These are phyloP conservation scores for Magnusiomyces sp. DNA, from an alignment of 1,139 yeast genomes.

Conservation along the genomic window DNA sequence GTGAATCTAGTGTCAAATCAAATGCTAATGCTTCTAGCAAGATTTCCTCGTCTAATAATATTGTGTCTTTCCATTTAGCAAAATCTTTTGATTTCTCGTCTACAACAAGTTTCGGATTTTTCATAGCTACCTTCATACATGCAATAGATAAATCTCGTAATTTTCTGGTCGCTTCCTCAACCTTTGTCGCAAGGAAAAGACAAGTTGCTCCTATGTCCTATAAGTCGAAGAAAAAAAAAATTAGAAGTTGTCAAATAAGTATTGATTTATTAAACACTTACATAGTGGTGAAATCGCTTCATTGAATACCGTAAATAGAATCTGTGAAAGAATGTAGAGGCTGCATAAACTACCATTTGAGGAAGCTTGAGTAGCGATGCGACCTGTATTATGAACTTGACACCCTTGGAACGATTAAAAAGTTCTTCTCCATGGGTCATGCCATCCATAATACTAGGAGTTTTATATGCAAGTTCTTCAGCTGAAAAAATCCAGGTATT, in stretches of 20 bases:
- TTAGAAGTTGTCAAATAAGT: conserved; percentile 21
- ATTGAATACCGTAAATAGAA: conserved; percentile 42
- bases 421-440: conserved; percentile 36
- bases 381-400: conserved; percentile 38
- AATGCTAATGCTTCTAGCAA: conserved; percentile 43
- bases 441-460: conserved; percentile 35
- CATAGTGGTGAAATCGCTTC: conserved; percentile 35
- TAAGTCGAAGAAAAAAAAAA: neutral
- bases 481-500: conserved; percentile 14
- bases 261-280: neutral
- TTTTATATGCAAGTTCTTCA: conserved; percentile 11
- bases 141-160: conserved; percentile 40
- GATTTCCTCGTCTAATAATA: conserved; percentile 39
- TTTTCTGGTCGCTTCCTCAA: conserved; percentile 43
- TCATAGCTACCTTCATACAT: conserved; percentile 41
- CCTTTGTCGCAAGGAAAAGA: conserved; percentile 44
- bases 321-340: conserved; percentile 42
- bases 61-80: conserved; percentile 44
- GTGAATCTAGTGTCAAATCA: conserved; percentile 39
- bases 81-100: conserved; percentile 42
- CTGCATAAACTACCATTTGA: conserved; percentile 41
- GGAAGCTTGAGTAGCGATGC: conserved; percentile 40
- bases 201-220: conserved; percentile 40
- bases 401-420: conserved; percentile 40
- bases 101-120: conserved; percentile 33